Evolutionary conservation across 2,329 filamentous ascomycete species (phyloP), one percentile per base, ranked within the genome.

Genomic region (Colletotrichum endophyticum): DNA sequence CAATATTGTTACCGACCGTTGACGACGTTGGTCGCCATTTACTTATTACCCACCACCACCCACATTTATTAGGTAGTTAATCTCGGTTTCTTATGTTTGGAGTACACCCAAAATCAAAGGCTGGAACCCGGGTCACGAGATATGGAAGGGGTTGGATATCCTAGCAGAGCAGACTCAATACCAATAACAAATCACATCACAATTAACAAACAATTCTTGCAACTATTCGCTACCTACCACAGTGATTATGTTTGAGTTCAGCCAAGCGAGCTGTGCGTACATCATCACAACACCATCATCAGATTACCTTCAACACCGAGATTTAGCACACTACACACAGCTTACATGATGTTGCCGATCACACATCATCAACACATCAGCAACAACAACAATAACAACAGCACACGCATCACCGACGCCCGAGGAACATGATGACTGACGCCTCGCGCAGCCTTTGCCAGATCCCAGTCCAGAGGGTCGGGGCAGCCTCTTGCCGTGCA

Each of bases 401-500:
- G 13, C 28, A 25, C 30, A 25, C 68, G 39, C 39, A 49, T 19
- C 22, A 9, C 73, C 39, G 70, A 30, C 44, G 22, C 39, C 30
- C 56, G 25, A 19, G 30, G 63, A 11, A 22, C 36, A 61, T 49
- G 44, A 36, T 25, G 56, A 63, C 22, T n/a, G 30, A 69, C 70
- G 73, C 73, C 73, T 73, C 70, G 73, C 44, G 73, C 73, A 67
- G 73, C 73, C 73, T 39, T 72, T 39, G 22, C 22, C 57, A 69
- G 25, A 59, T 76, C 57, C 73, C 73, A 69, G 64, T 28, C 73
- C 73, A 63, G 56, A 73, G 73, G 73, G 70, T 32, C 73, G 73
- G 73, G 70, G 73, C 73, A 63, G 73, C 72, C 70, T 73, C 70
- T 32, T n/a, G 27, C 59, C 56, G 63, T 57, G 70, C 32, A 34